These are phyloP conservation scores for Thalassiosira allenii DNA, from an alignment of 352 stramenopile species.

Conservation along the genomic window DNA sequence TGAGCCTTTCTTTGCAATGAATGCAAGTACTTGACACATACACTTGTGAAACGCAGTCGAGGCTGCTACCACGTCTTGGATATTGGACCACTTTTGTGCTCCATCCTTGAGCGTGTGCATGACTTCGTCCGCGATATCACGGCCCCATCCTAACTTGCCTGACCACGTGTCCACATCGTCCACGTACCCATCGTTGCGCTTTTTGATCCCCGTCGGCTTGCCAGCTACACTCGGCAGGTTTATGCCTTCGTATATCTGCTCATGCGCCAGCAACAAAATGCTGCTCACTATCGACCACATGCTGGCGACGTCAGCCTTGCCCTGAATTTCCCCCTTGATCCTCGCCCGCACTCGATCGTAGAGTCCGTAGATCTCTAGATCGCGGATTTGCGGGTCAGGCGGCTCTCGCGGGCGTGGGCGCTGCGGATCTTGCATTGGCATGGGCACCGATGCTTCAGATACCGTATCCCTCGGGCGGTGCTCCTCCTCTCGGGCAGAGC, in stretches of 20 bases:
- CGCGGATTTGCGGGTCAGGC: too few relatives aligned
- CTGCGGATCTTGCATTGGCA: too few relatives aligned
- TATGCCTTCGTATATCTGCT: not conserved
- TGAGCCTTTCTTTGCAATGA: not conserved
- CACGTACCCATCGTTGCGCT: slow-evolving; percentile 26
- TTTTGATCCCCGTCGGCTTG: not conserved
- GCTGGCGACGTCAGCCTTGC: slow-evolving; percentile 24
- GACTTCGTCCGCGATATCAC: not conserved
- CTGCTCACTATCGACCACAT: not conserved
- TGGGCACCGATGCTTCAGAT: too few relatives aligned
- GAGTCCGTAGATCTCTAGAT: too few relatives aligned
- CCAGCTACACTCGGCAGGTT: not conserved
- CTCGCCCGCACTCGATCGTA: not conserved
- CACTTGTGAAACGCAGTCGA: slow-evolving; percentile 27
- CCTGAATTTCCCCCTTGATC: slow-evolving; percentile 31
- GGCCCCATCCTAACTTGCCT: not conserved
- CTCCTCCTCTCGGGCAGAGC: too few relatives aligned
- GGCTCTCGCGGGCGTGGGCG: too few relatives aligned
- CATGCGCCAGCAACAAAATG: slow-evolving; percentile 17
- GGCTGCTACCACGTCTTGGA: not conserved
- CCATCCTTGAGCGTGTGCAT: not conserved
- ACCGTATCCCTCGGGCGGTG: too few relatives aligned
- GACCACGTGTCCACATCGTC: slow-evolving; percentile 21
- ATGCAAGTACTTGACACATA: not conserved
- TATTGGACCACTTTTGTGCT: slow-evolving; percentile 8